Evolutionary conservation across 768 basidiomycete genomes (phyloP).

Genomic region (Hericium alpestre): DNA sequence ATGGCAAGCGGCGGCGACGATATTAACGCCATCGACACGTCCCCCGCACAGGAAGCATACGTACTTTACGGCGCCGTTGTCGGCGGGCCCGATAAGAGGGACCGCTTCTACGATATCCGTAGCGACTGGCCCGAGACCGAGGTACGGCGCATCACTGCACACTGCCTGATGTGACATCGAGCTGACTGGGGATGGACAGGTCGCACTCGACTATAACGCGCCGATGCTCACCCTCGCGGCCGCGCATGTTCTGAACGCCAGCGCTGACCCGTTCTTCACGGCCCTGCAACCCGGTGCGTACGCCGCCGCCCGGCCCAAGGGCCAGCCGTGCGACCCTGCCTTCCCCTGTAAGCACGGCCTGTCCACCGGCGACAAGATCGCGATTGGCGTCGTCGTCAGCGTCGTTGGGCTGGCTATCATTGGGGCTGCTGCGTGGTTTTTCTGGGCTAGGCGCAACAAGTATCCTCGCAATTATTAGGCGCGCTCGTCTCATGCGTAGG

Average conservation of each 20-base stretch:
- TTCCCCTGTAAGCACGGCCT: slow-evolving; percentile 42
- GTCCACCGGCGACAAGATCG: slow-evolving; percentile 53
- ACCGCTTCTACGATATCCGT: slow-evolving; percentile 75
- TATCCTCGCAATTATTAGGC: too few species aligned
- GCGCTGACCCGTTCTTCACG: slow-evolving; percentile 71
- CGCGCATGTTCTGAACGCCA: slow-evolving; percentile 58
- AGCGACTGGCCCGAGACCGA: slow-evolving; percentile 87
- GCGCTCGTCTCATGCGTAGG: too few species aligned
- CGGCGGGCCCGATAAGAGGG: slow-evolving; percentile 73
- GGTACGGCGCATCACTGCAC: slow-evolving; percentile 26
- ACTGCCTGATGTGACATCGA: too few species aligned
- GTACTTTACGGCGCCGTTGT: slow-evolving; percentile 81
- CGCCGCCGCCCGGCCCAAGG: slow-evolving; percentile 46
- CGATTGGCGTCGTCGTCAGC: slow-evolving; percentile 55
- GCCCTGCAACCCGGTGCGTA: slow-evolving; percentile 59
- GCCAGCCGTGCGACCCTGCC: slow-evolving; percentile 70
- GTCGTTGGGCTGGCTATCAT: slow-evolving; percentile 51
- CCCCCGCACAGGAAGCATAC: slow-evolving; percentile 61
- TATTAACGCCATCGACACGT: slow-evolving; percentile 56
- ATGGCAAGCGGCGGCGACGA: slow-evolving; percentile 77
- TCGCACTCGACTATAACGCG: slow-evolving; percentile 84
- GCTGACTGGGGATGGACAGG: slow-evolving; percentile 23
- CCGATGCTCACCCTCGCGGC: slow-evolving; percentile 82
- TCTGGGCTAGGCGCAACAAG: too few species aligned
- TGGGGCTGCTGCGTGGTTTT: slow-evolving; percentile 21